Evolutionary conservation across 768 basidiomycete species (phyloP), one percentile per base, ranked within the genome.

Genomic region (Porpolomopsis calyptriformis): DNA sequence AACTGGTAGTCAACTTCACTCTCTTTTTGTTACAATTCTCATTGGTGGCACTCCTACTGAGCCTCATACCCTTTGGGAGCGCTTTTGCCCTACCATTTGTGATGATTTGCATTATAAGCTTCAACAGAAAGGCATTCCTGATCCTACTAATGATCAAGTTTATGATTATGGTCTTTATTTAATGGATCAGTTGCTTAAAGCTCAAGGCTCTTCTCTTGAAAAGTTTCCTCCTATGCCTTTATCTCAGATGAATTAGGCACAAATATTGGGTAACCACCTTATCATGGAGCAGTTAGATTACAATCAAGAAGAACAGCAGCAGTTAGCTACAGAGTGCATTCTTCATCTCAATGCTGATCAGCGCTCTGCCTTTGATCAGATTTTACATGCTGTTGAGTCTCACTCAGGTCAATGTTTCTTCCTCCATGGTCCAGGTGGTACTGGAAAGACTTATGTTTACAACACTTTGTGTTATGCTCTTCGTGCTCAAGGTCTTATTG

Each of bases 391-490:
- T 25, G 63, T 64, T 2, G 34, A 49, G 2, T 20, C 52, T 20
- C 33, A 55, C 4, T 4, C 19, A 1, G 56, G 56, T 4, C 26
- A 53, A 36, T 20, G 33, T 7, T 68, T 72, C 56, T 74, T 72
- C 47, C 49, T 74, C 12, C 51, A 71, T 60, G 65, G 72, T 4
- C 57, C 67, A 26, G 72, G 66, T 14, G 72, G 72, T 0, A 61
- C 61, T 24, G 72, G 73, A 4, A 74, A 74, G 48, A 74, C 73
- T 0, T 73, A 58, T 57, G 53, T 71, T 0, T 73, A 67, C 47
- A 67, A 66, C 24, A 63, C 67, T 0, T 25, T 65, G 23, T 60
- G 53, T 40, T 25, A 54, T 43, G 19, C 39, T 3, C 35, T 72
- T 1, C 51, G 58, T 33, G 46, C 52, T 8, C 26, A 54, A 20